Conservation (phyloP, 2,329 filamentous ascomycete genomes). For the Aspergillus sp. region DNA sequence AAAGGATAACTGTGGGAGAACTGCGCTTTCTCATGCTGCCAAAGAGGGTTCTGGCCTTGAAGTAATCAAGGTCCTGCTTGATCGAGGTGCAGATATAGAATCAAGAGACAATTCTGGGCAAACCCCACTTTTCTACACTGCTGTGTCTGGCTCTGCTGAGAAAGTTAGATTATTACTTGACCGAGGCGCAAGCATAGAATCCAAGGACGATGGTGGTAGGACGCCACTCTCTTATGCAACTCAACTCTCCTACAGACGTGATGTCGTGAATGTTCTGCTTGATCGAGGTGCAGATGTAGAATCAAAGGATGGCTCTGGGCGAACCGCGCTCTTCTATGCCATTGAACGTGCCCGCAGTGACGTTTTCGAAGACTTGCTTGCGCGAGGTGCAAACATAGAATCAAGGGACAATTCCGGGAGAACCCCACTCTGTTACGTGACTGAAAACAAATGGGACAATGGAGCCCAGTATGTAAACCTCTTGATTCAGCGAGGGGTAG, state of each 20-base stretch:
- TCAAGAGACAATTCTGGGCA: not conserved
- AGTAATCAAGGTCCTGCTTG: not conserved
- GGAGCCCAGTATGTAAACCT: too few relatives aligned
- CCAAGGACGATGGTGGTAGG: not conserved
- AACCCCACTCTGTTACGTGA: not conserved
- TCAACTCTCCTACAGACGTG: too few relatives aligned
- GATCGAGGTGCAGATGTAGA: not conserved
- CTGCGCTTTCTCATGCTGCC: not conserved
- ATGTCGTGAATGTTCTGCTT: too few relatives aligned
- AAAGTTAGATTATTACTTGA: not conserved
- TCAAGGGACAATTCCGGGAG: not conserved
- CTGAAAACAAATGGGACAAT: too few relatives aligned
- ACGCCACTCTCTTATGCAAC: not conserved
- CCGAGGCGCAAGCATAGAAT: not conserved
- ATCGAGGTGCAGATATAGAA: not conserved
- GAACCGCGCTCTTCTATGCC: not conserved
- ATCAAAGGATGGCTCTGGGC: not conserved
- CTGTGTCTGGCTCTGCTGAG: not conserved
- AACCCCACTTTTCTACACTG: not conserved
- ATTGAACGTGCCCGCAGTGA: too few relatives aligned
- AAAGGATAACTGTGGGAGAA: not conserved
- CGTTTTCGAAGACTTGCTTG: too few relatives aligned
- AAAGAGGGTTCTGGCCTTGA: too few relatives aligned
- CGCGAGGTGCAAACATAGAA: not conserved
- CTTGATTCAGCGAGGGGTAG: not conserved